phyloP scores from a whole-genome alignment of 768 basidiomycete genomes.

The Cyclocybe aegerita region DNA sequence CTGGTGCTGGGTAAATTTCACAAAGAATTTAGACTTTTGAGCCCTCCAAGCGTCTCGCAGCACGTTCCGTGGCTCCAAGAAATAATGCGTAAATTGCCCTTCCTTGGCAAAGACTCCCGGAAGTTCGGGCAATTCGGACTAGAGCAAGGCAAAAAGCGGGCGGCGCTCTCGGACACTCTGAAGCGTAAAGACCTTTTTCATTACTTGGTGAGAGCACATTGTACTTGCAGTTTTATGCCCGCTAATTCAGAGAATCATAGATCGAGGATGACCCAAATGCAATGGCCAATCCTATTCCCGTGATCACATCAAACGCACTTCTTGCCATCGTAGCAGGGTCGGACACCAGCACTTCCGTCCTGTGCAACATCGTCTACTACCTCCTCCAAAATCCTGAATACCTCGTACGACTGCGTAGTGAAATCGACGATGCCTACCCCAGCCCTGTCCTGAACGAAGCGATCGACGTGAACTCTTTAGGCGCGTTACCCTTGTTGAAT shows the following conservation, averaged over 20 bases:
- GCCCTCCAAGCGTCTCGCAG: conserved; percentile 20
- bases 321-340: conserved; percentile 32
- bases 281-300: conserved; percentile 2
- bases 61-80: conserved; percentile 19
- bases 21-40: neutral
- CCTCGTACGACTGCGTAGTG: conserved; percentile 22
- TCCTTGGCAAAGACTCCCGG: conserved; percentile 11
- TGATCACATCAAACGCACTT: conserved; percentile 17
- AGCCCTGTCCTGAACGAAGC: conserved; percentile 10
- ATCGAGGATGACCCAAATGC: conserved; percentile 7
- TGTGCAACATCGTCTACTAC: conserved; percentile 26
- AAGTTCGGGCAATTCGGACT: conserved; percentile 15
- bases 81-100: conserved; percentile 10
- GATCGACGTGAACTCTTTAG: conserved; percentile 16
- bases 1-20: neutral
- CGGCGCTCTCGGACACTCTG: conserved; percentile 3
- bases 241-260: neutral
- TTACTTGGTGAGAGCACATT: conserved; percentile 20
- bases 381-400: conserved; percentile 23
- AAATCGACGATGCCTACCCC: conserved; percentile 22
- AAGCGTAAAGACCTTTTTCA: conserved; percentile 26
- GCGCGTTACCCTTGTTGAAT: conserved; percentile 27
- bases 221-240: neutral
- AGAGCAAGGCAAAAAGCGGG: conserved; percentile 22
- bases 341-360: conserved; percentile 27